Conservation (phyloP, 1,284 basidiomycete genomes). For the Polyporus tsugae region DNA sequence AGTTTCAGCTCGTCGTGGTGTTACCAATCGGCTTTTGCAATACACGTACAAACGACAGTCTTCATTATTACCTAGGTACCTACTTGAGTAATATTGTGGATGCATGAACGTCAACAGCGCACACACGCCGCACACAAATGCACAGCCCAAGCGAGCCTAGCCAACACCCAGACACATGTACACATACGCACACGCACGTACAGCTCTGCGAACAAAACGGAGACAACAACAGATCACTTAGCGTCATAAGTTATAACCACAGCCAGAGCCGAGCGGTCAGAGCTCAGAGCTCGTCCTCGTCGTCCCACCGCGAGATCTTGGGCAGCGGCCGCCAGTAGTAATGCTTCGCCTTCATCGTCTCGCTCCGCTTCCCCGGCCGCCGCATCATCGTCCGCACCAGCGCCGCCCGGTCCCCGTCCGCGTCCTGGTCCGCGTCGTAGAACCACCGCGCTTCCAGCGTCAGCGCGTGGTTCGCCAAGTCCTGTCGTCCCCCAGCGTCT, state of each 20-base stretch:
- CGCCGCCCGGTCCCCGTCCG: slow-evolving; percentile 71
- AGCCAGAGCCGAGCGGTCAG: background rate
- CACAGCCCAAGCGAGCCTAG: background rate
- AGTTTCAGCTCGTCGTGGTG: too few relatives aligned
- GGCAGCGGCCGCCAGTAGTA: slow-evolving; percentile 75
- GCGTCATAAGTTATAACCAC: slow-evolving; percentile 7
- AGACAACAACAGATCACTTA: background rate
- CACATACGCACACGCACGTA: background rate
- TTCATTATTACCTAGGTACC: background rate
- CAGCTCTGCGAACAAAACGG: background rate
- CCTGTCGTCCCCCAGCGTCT: slow-evolving; percentile 42
- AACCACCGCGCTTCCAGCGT: slow-evolving; percentile 76
- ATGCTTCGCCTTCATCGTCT: slow-evolving; percentile 83
- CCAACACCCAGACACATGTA: background rate
- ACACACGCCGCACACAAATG: background rate
- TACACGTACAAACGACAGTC: too few relatives aligned
- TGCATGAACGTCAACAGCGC: background rate
- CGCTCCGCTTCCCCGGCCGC: slow-evolving; percentile 71
- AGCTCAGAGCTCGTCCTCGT: slow-evolving; percentile 41
- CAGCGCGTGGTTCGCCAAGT: slow-evolving; percentile 56
- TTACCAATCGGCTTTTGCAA: too few relatives aligned
- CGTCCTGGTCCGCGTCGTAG: slow-evolving; percentile 75
- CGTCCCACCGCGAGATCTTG: slow-evolving; percentile 45
- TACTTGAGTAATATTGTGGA: background rate
- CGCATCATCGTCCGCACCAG: slow-evolving; percentile 77